Evolutionary conservation across 345 rosid species (phyloP).

Genomic region (Bretschneidera sinensis): DNA sequence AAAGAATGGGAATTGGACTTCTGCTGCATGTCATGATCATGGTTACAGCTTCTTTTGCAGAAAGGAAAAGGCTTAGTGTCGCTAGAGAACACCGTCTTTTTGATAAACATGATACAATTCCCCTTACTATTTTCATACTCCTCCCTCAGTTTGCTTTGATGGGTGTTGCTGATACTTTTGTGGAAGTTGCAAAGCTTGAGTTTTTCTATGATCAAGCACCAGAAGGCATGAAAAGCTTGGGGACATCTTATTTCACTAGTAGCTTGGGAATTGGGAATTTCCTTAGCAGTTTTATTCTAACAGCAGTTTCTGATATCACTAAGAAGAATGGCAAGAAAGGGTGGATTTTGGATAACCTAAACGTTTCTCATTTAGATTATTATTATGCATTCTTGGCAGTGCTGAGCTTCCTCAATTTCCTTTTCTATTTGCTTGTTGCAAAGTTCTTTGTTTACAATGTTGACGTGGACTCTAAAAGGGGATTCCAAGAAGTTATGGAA

Average conservation of each 20-base stretch:
- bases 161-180: constrained; percentile 73
- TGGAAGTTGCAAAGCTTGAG: constrained; percentile 74
- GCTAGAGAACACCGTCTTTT: constrained; percentile 33
- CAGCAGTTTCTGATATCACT: constrained; percentile 40
- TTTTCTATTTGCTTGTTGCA: constrained; percentile 50
- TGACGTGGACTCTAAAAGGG: constrained; percentile 26
- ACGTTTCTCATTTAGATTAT: constrained; percentile 57
- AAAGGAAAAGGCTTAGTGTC: constrained; percentile 52
- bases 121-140: constrained; percentile 53
- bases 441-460: constrained; percentile 50
- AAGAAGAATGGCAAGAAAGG: constrained; percentile 41
- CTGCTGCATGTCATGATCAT: constrained; percentile 43
- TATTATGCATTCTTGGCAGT: constrained; percentile 58
- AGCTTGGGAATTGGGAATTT: constrained; percentile 62
- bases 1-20: constrained; percentile 71
- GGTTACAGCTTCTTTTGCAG: constrained; percentile 46
- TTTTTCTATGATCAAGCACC: constrained; percentile 94
- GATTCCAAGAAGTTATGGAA: constrained; percentile 16
- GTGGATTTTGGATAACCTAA: constrained; percentile 74
- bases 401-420: constrained; percentile 46
- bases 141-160: constrained; percentile 67
- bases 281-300: constrained; percentile 60
- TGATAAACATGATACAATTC: constrained; percentile 31
- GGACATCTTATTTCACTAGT: constrained; percentile 60
- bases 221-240: constrained; percentile 71